A percentile compares a stretch with the other conserved stretches of the same genome.
Conservation (phyloP, 257 asterid genomes). For the Solanum chilense region DNA sequence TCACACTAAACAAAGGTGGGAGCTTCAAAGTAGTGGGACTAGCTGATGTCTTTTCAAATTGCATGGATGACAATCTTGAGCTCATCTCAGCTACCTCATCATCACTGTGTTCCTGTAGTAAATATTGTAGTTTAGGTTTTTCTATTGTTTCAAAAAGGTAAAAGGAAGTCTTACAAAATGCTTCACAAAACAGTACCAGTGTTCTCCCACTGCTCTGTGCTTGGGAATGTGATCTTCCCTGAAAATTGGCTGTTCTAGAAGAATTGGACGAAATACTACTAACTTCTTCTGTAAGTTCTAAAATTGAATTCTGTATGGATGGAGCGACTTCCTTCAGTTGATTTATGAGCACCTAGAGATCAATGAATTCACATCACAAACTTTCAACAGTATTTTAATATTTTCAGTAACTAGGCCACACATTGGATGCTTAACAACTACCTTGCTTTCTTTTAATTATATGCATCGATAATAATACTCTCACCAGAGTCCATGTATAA, state of each 20-base stretch:
- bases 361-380: constrained; percentile 1
- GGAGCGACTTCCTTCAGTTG: constrained; percentile 98
- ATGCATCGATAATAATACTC: not conserved
- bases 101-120: constrained; percentile 48
- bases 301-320: constrained; percentile 74
- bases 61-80: constrained; percentile 69
- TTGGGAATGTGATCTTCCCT: constrained; percentile 59
- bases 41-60: constrained; percentile 67
- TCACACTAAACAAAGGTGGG: constrained; percentile 88
- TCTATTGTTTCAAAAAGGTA: not conserved
- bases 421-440: not conserved
- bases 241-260: constrained; percentile 40
- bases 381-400: not conserved
- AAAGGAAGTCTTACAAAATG: not conserved
- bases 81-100: constrained; percentile 67
- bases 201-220: constrained; percentile 74
- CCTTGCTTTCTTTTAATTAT: not conserved
- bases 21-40: constrained; percentile 81
- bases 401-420: not conserved
- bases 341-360: constrained; percentile 81
- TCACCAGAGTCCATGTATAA: not conserved
- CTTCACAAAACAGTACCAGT: constrained; percentile 29
- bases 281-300: constrained; percentile 86
- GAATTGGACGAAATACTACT: constrained; percentile 56
- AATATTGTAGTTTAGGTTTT: not conserved